Evolutionary conservation across 1,139 yeast species (phyloP).

Genomic region (Yamadazyma oceani): DNA sequence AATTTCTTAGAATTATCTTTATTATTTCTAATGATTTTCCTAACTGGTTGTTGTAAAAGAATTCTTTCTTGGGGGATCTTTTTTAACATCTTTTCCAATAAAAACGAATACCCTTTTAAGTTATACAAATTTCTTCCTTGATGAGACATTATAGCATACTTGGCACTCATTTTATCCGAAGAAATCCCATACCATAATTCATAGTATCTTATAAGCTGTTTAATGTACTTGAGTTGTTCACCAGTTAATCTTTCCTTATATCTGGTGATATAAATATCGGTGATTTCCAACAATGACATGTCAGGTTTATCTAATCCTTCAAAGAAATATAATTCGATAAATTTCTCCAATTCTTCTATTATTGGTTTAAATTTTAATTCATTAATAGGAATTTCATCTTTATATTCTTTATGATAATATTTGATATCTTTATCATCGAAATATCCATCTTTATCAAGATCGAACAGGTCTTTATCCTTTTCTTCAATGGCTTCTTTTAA

Average conservation of each 20-base stretch:
- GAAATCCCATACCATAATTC: slow-evolving; percentile 82
- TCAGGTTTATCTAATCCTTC: slow-evolving; percentile 47
- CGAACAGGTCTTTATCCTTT: slow-evolving; percentile 23
- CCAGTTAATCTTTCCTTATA: slow-evolving; percentile 49
- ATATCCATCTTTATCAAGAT: slow-evolving; percentile 29
- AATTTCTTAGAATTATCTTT: slow-evolving; percentile 15
- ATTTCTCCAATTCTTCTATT: slow-evolving; percentile 59
- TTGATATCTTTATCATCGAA: slow-evolving; percentile 54
- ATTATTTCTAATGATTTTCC: slow-evolving; percentile 31
- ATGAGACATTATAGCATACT: slow-evolving; percentile 62
- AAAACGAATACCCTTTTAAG: slow-evolving; percentile 53
- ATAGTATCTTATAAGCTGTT: slow-evolving; percentile 52
- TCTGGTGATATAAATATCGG: slow-evolving; percentile 44
- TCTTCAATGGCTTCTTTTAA: slow-evolving; percentile 30
- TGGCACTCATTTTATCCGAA: slow-evolving; percentile 66
- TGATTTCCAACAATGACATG: slow-evolving; percentile 48
- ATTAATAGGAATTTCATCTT: slow-evolving; percentile 28
- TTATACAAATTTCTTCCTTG: slow-evolving; percentile 76
- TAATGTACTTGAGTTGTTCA: slow-evolving; percentile 51
- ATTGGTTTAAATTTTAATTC: slow-evolving; percentile 36
- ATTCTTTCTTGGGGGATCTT: slow-evolving; percentile 43
- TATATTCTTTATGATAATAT: slow-evolving; percentile 49
- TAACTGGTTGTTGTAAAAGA: slow-evolving; percentile 47
- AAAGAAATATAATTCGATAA: slow-evolving; percentile 53
- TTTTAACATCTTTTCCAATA: slow-evolving; percentile 45